phyloP scores from a whole-genome alignment of 176 grass and related monocot species.

The Cenchrus americanus region DNA sequence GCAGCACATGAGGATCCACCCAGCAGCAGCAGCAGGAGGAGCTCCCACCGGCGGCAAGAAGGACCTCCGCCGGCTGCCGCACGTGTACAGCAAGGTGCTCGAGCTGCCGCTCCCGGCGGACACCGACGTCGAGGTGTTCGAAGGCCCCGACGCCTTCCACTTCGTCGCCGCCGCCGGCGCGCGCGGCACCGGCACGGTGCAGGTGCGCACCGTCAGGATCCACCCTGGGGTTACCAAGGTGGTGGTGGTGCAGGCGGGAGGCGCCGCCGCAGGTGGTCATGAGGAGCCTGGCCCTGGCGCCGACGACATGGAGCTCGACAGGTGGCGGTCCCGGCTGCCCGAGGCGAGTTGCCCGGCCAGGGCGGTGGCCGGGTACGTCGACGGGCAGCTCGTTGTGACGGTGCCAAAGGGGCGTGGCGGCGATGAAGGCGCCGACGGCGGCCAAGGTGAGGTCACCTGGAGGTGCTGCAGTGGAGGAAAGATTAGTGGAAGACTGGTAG shows the following conservation, averaged over 20 bases:
- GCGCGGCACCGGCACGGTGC: slow-evolving; percentile 27
- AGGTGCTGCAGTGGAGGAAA: slow-evolving; percentile 42
- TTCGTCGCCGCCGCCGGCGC: slow-evolving; percentile 47
- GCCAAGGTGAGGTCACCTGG: slow-evolving; percentile 37
- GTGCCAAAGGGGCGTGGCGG: slow-evolving; percentile 57
- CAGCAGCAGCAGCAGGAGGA: slow-evolving; percentile 14
- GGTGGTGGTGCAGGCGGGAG: slow-evolving; percentile 57
- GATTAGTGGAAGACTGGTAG: slow-evolving; percentile 46
- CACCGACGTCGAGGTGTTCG: slow-evolving; percentile 60
- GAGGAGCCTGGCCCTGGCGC: neutral
- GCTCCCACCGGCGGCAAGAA: slow-evolving; percentile 28
- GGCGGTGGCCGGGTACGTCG: slow-evolving; percentile 55
- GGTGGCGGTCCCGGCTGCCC: slow-evolving; percentile 76
- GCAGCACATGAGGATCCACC: slow-evolving; percentile 54
- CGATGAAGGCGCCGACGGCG: neutral
- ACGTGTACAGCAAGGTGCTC: slow-evolving; percentile 86
- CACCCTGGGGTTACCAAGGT: slow-evolving; percentile 72
- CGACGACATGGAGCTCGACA: slow-evolving; percentile 64
- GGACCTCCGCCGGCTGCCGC: slow-evolving; percentile 78
- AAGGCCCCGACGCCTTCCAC: slow-evolving; percentile 63
- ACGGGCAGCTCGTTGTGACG: slow-evolving; percentile 67
- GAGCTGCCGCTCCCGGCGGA: slow-evolving; percentile 84
- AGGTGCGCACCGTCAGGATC: slow-evolving; percentile 58
- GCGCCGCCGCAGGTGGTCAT: neutral
- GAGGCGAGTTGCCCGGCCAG: slow-evolving; percentile 53